Percentiles rank a stretch among this genome's conserved stretches.
Evolutionary conservation across 2,329 filamentous ascomycete genomes (phyloP).

Genomic region (Sporothrix pseudoabietina): DNA sequence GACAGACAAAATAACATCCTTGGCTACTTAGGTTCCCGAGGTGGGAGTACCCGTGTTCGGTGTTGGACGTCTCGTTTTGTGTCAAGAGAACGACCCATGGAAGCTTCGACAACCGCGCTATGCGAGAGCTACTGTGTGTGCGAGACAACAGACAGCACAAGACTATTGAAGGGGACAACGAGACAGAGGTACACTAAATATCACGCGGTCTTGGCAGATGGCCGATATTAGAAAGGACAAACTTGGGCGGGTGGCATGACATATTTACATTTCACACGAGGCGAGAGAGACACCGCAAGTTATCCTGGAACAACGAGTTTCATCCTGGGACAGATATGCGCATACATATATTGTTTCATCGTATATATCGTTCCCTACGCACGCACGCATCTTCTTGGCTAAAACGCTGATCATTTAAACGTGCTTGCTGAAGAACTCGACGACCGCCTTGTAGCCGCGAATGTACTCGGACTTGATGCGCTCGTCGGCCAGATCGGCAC

Average conservation of each 20-base stretch:
- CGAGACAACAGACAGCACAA: neutral
- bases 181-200: no score
- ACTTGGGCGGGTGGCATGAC: neutral
- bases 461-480: slow-evolving; percentile 63
- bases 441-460: slow-evolving; percentile 61
- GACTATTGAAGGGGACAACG: no score
- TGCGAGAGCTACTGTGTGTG: neutral
- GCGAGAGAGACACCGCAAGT: neutral
- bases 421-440: slow-evolving; percentile 61
- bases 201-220: neutral
- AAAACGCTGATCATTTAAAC: slow-evolving; percentile 33
- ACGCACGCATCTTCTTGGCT: neutral
- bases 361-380: neutral
- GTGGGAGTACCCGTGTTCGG: neutral
- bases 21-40: neutral
- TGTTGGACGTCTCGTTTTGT: neutral
- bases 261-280: slow-evolving; percentile 11
- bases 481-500: slow-evolving; percentile 59
- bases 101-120: neutral
- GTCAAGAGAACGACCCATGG: neutral
- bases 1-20: neutral
- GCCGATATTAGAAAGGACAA: no score
- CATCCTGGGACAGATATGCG: neutral
- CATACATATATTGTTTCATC: neutral
- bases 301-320: slow-evolving; percentile 8